Evolutionary conservation across 1,284 basidiomycete species (phyloP).

Genomic region (Lentinus polychrous): DNA sequence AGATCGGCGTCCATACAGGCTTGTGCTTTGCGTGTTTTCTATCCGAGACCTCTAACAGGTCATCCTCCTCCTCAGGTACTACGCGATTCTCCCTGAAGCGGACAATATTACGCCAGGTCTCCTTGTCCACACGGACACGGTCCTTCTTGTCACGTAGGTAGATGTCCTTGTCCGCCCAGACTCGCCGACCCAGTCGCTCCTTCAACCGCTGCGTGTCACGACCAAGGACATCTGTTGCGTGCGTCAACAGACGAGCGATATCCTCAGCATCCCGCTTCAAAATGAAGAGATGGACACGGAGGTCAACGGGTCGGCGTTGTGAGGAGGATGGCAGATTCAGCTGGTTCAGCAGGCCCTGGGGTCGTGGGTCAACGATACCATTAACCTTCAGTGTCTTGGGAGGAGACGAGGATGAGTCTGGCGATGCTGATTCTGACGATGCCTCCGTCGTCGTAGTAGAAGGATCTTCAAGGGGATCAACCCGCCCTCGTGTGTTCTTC

Average conservation of each 20-base stretch:
- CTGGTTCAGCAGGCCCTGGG: not conserved
- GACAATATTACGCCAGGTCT: conserved; percentile 32
- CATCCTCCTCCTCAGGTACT: not conserved
- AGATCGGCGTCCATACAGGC: too few species aligned
- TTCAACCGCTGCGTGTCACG: conserved; percentile 55
- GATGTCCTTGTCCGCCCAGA: conserved; percentile 54
- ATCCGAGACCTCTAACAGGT: too few species aligned
- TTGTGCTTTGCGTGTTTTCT: too few species aligned
- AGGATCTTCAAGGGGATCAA: too few species aligned
- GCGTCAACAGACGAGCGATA: conserved; percentile 36
- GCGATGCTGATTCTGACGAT: not conserved
- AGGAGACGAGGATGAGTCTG: conserved; percentile 14
- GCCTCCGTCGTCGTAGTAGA: too few species aligned
- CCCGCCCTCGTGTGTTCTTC: too few species aligned
- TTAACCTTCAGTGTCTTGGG: conserved; percentile 20
- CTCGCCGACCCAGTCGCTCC: conserved; percentile 62
- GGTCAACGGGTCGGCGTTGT: conserved; percentile 32
- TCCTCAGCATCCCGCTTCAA: conserved; percentile 46
- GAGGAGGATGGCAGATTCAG: not conserved
- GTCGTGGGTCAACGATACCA: not conserved
- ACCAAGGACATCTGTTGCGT: conserved; percentile 36
- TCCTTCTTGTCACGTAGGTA: conserved; percentile 34
- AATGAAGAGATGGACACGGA: conserved; percentile 47
- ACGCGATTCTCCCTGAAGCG: conserved; percentile 10
- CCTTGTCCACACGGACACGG: conserved; percentile 27